These are phyloP conservation scores for Aspergillus sp. DNA, from an alignment of 2,329 filamentous ascomycete genomes.

Conservation along the genomic window DNA sequence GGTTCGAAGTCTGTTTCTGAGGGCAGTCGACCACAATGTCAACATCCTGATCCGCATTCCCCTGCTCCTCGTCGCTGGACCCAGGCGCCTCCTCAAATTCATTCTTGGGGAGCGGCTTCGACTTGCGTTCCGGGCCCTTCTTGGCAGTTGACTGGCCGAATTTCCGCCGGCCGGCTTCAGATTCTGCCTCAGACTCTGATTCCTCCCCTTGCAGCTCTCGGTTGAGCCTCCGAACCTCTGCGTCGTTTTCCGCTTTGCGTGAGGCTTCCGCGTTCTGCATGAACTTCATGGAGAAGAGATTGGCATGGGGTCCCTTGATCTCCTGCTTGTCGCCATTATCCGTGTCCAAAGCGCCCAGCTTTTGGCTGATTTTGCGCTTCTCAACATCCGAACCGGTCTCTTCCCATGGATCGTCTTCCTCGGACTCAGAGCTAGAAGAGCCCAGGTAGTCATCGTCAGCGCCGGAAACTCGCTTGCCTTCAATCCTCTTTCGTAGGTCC, in stretches of 20 bases:
- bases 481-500: conserved; percentile 68
- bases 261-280: conserved; percentile 83
- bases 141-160: conserved; percentile 27
- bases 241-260: conserved; percentile 70
- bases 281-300: conserved; percentile 78
- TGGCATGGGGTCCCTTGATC: conserved; percentile 46
- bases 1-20: conserved; percentile 11
- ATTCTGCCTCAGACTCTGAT: conserved; percentile 43
- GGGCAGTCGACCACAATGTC: conserved; percentile 26
- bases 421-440: conserved; percentile 53
- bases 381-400: conserved; percentile 35
- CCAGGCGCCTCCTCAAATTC: conserved; percentile 54
- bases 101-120: conserved; percentile 28
- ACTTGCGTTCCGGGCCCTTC: conserved; percentile 14
- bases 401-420: conserved; percentile 49
- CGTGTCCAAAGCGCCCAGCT: conserved; percentile 41
- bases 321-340: conserved; percentile 33
- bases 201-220: conserved; percentile 59
- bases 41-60: conserved; percentile 19
- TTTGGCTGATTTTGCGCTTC: conserved; percentile 28
- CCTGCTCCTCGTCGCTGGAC: conserved; percentile 39
- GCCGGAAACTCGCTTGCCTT: conserved; percentile 57
- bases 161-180: conserved; percentile 55
- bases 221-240: conserved; percentile 59
- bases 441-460: conserved; percentile 47